phyloP scores from a whole-genome alignment of 176 grass and related monocot genomes.

The Avena atlantica region DNA sequence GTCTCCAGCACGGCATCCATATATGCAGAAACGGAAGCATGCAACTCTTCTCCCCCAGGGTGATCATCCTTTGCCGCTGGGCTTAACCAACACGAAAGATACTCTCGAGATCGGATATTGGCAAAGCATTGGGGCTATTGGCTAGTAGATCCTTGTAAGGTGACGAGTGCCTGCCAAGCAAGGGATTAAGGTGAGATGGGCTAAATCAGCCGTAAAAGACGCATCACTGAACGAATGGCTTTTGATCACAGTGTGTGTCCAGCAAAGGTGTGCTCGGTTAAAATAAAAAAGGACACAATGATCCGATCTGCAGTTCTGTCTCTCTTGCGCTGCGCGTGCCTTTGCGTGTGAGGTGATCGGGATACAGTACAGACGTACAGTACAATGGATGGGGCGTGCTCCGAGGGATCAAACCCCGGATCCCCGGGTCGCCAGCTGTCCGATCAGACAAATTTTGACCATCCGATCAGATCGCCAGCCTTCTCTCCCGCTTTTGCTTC shows the following conservation, averaged over 20 bases:
- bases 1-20: conserved; percentile 23
- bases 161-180: neutral
- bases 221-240: neutral
- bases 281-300: neutral
- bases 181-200: neutral
- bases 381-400: too few species aligned
- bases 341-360: neutral
- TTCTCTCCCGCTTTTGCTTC: too few species aligned
- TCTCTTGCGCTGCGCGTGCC: neutral
- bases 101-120: neutral
- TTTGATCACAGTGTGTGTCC: neutral
- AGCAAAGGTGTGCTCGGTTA: neutral
- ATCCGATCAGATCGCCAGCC: too few species aligned
- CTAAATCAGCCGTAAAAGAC: conserved; percentile 25
- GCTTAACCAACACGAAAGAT: conserved; percentile 45
- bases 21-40: neutral
- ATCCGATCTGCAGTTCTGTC: neutral
- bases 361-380: neutral
- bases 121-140: conserved; percentile 17
- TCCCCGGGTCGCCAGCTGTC: too few species aligned
- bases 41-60: conserved; percentile 4
- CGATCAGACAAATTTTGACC: too few species aligned
- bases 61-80: conserved; percentile 43
- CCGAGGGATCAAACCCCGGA: too few species aligned
- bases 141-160: conserved; percentile 33